Evolutionary conservation across 139 green algal genomes (phyloP).

Genomic region (Astrephomene gubernaculifera): DNA sequence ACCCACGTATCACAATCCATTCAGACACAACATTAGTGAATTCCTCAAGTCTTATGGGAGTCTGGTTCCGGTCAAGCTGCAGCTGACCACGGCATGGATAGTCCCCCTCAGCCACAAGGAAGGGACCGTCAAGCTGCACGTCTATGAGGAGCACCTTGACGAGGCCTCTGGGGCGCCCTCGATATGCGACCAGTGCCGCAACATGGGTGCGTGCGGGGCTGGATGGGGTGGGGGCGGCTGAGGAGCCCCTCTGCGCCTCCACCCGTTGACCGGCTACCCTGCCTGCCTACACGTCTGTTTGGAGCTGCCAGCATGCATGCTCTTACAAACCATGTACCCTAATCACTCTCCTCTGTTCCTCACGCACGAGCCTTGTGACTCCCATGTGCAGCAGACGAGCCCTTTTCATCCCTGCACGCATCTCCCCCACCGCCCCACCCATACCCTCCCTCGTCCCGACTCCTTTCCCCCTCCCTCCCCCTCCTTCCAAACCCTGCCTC

Average conservation of each 20-base stretch:
- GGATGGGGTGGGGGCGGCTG: no score
- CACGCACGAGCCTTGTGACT: no score
- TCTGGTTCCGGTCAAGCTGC: slow-evolving; percentile 45
- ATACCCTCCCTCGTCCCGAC: neutral
- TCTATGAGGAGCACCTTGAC: slow-evolving; percentile 71
- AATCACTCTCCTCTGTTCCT: no score
- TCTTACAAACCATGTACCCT: no score
- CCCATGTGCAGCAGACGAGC: no score
- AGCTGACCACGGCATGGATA: neutral
- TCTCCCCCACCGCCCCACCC: no score
- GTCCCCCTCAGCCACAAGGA: slow-evolving; percentile 8
- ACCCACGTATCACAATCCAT: slow-evolving; percentile 13
- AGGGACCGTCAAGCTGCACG: slow-evolving; percentile 56
- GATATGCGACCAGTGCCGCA: slow-evolving; percentile 87
- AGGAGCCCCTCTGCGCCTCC: no score
- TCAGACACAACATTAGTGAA: slow-evolving; percentile 24
- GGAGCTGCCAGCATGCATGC: no score
- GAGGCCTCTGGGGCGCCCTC: slow-evolving; percentile 43
- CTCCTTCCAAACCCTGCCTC: neutral
- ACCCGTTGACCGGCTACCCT: no score
- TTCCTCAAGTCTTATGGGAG: slow-evolving; percentile 35
- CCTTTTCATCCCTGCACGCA: no score
- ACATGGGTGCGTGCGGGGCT: slow-evolving; percentile 80
- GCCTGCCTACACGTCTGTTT: no score
- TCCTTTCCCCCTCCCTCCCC: neutral